phyloP scores from a whole-genome alignment of 768 basidiomycete genomes.

The Russula ochroleuca region DNA sequence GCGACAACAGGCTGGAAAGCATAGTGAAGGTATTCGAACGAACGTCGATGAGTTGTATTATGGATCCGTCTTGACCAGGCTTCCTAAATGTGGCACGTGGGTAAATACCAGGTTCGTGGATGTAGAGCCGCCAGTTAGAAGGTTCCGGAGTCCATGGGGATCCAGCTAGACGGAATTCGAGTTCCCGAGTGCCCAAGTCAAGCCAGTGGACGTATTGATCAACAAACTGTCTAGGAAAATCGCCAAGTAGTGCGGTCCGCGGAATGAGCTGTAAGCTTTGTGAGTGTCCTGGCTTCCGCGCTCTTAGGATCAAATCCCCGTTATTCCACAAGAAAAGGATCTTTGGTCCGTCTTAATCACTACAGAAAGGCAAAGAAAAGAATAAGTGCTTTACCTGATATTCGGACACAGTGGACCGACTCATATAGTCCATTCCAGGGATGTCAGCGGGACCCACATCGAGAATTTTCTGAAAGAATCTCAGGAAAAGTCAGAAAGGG shows the following conservation, averaged over 20 bases:
- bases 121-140: slow-evolving; percentile 32
- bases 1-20: slow-evolving; percentile 1
- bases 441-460: slow-evolving; percentile 12
- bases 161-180: slow-evolving; percentile 37
- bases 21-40: background rate
- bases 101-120: background rate
- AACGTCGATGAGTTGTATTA: slow-evolving; percentile 7
- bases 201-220: slow-evolving; percentile 38
- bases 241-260: slow-evolving; percentile 28
- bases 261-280: slow-evolving; percentile 35
- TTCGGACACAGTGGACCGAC: slow-evolving; percentile 1
- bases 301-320: slow-evolving; percentile 1
- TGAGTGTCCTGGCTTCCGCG: background rate
- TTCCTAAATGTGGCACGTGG: background rate
- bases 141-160: slow-evolving; percentile 32
- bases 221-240: slow-evolving; percentile 35
- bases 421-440: slow-evolving; percentile 16
- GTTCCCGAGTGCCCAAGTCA: slow-evolving; percentile 22
- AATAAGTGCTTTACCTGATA: background rate
- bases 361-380: background rate
- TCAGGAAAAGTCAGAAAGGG: background rate
- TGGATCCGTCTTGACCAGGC: background rate
- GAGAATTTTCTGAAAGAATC: slow-evolving; percentile 2
- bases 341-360: background rate
- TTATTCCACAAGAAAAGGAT: background rate